Base-by-base conservation (phyloP, 2,329 filamentous ascomycete genomes). In the Aspergillus clavatus region DNA sequence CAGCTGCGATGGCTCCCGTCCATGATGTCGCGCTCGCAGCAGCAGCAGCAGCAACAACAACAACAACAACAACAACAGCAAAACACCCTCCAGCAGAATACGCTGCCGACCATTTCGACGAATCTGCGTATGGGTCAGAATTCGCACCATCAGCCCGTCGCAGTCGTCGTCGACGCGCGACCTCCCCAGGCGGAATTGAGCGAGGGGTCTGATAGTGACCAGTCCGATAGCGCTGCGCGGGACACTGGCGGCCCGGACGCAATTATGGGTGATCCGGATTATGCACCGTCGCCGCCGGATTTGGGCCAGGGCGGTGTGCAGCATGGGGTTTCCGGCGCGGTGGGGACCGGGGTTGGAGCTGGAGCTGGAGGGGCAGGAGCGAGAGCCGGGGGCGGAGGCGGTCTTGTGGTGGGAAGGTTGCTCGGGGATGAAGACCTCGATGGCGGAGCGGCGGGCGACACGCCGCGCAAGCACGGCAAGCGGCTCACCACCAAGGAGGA, bases 401-500 rank as follows among this genome's bases (percentile, higher is more conserved):
- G 28, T 2, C 29, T 33, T 19, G 29, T 19, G 5, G 8, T 3
- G 29, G 41, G 42, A n/a, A 50, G 42, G 35, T 51, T 50, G 31
- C 53, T 49, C 16, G 33, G 21, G 1, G 51, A 47, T 31, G 54
- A 55, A 19, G 41, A 45, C 16, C 6, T 14, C 24, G 42, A 50
- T 11, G 41, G 38, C 26, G 45, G 46, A 7, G 40, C 46, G 5
- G 39, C 43, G 7, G 51, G 45, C 5, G 53, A 57, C n/a, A 53
- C 31, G 14, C 39, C 51, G 21, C 61, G 64, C 6, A 65, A 66
- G 48, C 61, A 67, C 29, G 63, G 66, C 36, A 67, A 67, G 28
- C 63, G 67, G 4, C 54, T 71, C 12, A 71, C 67, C 7, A 67
- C 67, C 3, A 60, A 61, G 24, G 68, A 71, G 44, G 67, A 71